phyloP scores from a whole-genome alignment of 129 eudicot genomes.

The Arctium lappa region DNA sequence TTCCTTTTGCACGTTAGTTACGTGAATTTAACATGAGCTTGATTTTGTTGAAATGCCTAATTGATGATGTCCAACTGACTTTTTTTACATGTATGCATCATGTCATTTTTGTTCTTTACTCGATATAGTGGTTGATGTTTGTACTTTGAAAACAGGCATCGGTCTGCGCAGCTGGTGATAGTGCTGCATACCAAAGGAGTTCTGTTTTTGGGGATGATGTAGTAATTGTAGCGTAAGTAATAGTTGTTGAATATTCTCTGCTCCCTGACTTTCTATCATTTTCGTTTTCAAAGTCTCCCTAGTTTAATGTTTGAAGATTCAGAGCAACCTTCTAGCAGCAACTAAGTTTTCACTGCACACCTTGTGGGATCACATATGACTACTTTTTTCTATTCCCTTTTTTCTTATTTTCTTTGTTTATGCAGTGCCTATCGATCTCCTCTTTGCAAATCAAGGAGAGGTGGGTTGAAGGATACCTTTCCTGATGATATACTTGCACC shows the following conservation, averaged over 20 bases:
- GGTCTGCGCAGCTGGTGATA: constrained; percentile 81
- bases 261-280: neutral
- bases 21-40: neutral
- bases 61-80: neutral
- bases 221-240: constrained; percentile 92
- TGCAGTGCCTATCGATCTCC: constrained; percentile 82
- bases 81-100: neutral
- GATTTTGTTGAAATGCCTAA: neutral
- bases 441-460: constrained; percentile 83
- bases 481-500: constrained; percentile 97
- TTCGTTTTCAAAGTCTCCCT: neutral
- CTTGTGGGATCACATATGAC: neutral
- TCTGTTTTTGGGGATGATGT: constrained; percentile 87
- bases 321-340: neutral
- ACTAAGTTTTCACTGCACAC: neutral
- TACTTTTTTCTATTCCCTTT: neutral
- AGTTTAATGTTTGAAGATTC: neutral
- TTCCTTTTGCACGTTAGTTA: neutral
- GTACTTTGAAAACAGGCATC: constrained; percentile 58
- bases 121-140: neutral
- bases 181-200: constrained; percentile 80
- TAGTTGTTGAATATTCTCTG: neutral
- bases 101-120: neutral
- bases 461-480: constrained; percentile 91
- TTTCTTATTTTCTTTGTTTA: neutral